Evolutionary conservation across 805 yeast species (phyloP).

Genomic region (Hanseniaspora valbyensis): DNA sequence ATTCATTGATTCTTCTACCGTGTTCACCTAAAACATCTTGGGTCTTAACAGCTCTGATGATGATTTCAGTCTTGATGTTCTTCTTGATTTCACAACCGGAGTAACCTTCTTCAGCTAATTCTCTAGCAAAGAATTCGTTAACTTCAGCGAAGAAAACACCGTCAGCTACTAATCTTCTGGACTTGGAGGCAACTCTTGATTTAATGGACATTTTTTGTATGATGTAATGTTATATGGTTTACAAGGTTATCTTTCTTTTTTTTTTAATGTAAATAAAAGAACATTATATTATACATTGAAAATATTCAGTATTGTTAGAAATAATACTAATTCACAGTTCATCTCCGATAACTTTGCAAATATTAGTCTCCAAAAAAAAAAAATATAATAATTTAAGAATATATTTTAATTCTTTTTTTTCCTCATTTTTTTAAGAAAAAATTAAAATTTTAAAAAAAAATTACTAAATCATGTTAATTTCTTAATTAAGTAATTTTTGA

Average conservation of each 20-base stretch:
- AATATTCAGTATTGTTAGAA: too few relatives aligned
- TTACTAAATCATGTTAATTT: neutral
- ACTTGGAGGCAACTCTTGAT: constrained; percentile 62
- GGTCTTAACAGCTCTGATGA: constrained; percentile 98
- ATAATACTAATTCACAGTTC: too few relatives aligned
- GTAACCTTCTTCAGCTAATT: constrained; percentile 99
- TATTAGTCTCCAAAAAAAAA: too few relatives aligned
- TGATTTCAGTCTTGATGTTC: constrained; percentile 94
- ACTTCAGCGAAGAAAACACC: constrained; percentile 99
- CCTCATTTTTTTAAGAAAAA: too few relatives aligned
- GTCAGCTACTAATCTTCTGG: constrained; percentile 99
- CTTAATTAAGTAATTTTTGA: neutral
- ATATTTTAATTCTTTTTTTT: too few relatives aligned
- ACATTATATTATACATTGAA: neutral
- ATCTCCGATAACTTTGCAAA: too few relatives aligned
- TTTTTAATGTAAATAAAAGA: neutral
- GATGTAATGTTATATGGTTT: neutral
- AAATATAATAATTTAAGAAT: too few relatives aligned
- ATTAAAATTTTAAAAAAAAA: too few relatives aligned
- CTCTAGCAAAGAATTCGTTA: constrained; percentile 99
- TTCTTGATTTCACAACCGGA: constrained; percentile 99
- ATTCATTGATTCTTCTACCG: constrained; percentile 99
- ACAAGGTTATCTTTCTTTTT: neutral
- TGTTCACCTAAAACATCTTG: constrained; percentile 98
- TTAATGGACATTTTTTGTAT: constrained; percentile 16